Percentiles rank a stretch among this genome's conserved stretches.
phyloP scores from a whole-genome alignment of 345 rosid genomes.

The Firmiana major region DNA sequence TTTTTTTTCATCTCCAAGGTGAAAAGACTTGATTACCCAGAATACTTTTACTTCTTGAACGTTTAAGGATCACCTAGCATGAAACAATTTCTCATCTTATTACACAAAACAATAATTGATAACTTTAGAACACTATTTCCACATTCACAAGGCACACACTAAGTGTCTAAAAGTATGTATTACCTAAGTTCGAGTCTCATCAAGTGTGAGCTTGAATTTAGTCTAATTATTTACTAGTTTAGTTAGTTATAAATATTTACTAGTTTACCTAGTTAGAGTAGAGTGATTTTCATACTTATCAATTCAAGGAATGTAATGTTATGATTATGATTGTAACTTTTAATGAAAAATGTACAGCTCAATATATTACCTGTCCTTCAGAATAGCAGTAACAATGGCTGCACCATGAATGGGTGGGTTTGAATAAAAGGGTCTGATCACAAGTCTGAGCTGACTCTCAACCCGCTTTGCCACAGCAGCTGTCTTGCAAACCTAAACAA shows the following conservation, averaged over 20 bases:
- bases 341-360: too few relatives aligned
- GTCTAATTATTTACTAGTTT: too few relatives aligned
- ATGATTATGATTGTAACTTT: too few relatives aligned
- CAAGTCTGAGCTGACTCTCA: slow-evolving; percentile 65
- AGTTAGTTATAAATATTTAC: too few relatives aligned
- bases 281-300: too few relatives aligned
- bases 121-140: neutral
- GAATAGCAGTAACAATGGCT: slow-evolving; percentile 59
- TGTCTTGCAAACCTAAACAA: slow-evolving; percentile 62
- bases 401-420: slow-evolving; percentile 76
- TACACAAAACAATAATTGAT: neutral
- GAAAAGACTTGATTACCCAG: neutral
- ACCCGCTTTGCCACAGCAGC: slow-evolving; percentile 64
- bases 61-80: neutral
- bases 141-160: neutral
- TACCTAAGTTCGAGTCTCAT: too few relatives aligned
- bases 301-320: too few relatives aligned
- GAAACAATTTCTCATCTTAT: neutral
- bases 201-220: too few relatives aligned
- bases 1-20: neutral
- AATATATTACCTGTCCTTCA: slow-evolving; percentile 47
- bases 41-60: neutral
- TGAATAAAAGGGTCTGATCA: slow-evolving; percentile 66
- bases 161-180: neutral
- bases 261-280: too few relatives aligned